These are phyloP conservation scores for Daldinia loculata DNA, from an alignment of 495 filamentous ascomycete genomes.

Conservation along the genomic window DNA sequence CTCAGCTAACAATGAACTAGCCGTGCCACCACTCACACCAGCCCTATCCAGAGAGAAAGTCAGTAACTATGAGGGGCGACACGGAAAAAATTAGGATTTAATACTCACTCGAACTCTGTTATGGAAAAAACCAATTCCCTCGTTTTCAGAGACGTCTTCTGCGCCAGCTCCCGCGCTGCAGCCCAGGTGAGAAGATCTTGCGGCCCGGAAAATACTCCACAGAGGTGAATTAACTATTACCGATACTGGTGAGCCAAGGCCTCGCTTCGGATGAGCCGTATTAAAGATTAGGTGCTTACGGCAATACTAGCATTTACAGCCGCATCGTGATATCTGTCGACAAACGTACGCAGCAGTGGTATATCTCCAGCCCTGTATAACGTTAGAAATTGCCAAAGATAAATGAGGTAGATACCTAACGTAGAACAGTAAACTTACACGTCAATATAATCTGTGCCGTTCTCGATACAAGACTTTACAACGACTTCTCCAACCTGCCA, in stretches of 20 bases:
- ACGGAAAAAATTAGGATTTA: not conserved
- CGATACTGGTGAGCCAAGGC: not conserved
- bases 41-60: not conserved
- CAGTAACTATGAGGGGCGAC: not conserved
- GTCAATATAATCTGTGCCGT: conserved; percentile 84
- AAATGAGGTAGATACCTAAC: not conserved
- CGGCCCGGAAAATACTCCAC: conserved; percentile 74
- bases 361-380: conserved; percentile 68
- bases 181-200: conserved; percentile 74
- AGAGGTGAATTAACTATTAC: conserved; percentile 54
- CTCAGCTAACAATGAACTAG: conserved; percentile 17
- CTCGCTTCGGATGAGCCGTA: not conserved
- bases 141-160: conserved; percentile 60
- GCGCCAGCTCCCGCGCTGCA: conserved; percentile 66
- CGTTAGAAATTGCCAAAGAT: not conserved
- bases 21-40: conserved; percentile 17
- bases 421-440: conserved; percentile 39
- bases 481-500: conserved; percentile 73
- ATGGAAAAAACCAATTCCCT: conserved; percentile 62
- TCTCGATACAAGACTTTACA: conserved; percentile 77
- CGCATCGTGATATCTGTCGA: conserved; percentile 74
- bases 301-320: conserved; percentile 77
- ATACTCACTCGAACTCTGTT: conserved; percentile 63
- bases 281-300: conserved; percentile 66
- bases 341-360: conserved; percentile 73